These are phyloP conservation scores for Trypanosoma scelopori DNA, from an alignment of 208 protist genomes.

Conservation along the genomic window DNA sequence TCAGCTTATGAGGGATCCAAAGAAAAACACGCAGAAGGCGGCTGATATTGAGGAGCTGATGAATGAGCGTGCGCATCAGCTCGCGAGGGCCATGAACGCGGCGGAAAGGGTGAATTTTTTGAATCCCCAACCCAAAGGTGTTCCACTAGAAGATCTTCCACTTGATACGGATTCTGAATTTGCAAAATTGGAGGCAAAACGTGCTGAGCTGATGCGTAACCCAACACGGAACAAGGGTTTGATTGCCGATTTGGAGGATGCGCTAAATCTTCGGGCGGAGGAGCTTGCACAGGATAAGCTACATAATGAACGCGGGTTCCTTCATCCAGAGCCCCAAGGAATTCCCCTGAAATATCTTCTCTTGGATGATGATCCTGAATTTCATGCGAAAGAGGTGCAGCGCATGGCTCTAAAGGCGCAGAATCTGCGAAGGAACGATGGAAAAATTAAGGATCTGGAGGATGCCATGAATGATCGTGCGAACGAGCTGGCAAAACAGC, in stretches of 20 bases:
- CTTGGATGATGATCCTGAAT: constrained; percentile 49
- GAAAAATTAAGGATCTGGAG: constrained; percentile 21
- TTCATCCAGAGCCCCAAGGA: constrained; percentile 62
- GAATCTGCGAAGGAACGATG: constrained; percentile 45
- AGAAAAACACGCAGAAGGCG: constrained; percentile 41
- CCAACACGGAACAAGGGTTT: constrained; percentile 49
- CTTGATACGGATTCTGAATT: constrained; percentile 68
- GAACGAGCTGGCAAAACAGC: constrained; percentile 50
- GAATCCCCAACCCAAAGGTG: constrained; percentile 46
- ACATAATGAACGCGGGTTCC: constrained; percentile 50
- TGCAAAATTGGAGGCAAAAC: constrained; percentile 48
- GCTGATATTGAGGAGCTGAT: constrained; percentile 64
- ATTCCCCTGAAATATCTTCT: constrained; percentile 56
- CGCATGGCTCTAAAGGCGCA: constrained; percentile 59
- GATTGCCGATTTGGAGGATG: constrained; percentile 57
- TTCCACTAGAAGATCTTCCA: constrained; percentile 51
- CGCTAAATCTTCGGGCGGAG: constrained; percentile 58
- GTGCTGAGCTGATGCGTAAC: constrained; percentile 65
- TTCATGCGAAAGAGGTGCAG: constrained; percentile 52
- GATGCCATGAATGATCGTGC: constrained; percentile 76
- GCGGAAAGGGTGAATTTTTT: constrained; percentile 62
- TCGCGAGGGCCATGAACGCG: constrained; percentile 68
- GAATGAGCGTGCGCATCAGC: constrained; percentile 71
- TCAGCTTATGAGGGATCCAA: constrained; percentile 39
- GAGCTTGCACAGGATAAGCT: constrained; percentile 55